phyloP scores from a whole-genome alignment of 2,329 filamentous ascomycete genomes.

The Xylariaceae sp. region DNA sequence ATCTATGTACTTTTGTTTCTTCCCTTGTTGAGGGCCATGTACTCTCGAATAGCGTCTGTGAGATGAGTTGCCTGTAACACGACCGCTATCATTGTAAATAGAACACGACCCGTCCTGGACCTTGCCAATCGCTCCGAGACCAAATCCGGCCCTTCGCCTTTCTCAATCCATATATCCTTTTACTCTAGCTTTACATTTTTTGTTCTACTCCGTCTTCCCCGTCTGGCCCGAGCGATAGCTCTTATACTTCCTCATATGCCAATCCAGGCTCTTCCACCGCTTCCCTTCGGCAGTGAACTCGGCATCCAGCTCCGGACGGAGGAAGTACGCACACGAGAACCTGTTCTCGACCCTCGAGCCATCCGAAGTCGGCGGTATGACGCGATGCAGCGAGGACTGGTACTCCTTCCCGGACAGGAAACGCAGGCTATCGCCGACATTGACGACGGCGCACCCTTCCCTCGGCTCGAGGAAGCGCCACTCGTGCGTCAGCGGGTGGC shows the following conservation, averaged over 20 bases:
- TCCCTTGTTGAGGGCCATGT: no score
- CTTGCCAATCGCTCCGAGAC: no score
- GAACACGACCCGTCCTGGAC: no score
- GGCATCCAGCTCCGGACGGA: not conserved
- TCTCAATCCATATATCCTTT: no score
- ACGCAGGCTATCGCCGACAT: conserved; percentile 5
- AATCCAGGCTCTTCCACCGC: not conserved
- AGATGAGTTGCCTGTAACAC: no score
- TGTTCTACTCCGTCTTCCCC: no score
- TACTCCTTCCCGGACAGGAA: not conserved
- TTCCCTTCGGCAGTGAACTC: not conserved
- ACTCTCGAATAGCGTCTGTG: no score
- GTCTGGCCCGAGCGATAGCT: no score
- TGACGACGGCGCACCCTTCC: conserved; percentile 3
- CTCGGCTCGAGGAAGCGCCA: conserved; percentile 2
- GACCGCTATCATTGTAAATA: no score
- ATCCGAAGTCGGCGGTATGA: not conserved
- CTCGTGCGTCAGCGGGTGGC: not conserved
- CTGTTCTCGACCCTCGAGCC: not conserved
- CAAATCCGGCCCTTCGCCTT: no score
- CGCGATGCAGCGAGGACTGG: not conserved
- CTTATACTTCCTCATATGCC: not conserved
- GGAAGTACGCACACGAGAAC: not conserved
- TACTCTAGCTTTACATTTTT: no score
- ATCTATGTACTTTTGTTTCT: no score